phyloP scores from a whole-genome alignment of 352 stramenopile genomes.

The Pythium brassicae region DNA sequence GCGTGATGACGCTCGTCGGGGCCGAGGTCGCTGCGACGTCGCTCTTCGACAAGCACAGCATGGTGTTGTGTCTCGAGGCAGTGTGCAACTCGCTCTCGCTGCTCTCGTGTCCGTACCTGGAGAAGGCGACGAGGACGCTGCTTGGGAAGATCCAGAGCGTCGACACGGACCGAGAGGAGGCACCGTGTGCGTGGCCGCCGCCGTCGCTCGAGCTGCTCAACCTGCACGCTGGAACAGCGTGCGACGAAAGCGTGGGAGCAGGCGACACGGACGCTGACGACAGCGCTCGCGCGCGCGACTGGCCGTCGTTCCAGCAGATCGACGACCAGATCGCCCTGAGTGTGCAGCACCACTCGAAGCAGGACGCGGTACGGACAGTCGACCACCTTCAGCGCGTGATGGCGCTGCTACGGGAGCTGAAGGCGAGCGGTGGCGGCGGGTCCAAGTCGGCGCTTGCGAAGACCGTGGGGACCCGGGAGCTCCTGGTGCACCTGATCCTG shows the following conservation, averaged over 20 bases:
- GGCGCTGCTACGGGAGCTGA: constrained; percentile 7
- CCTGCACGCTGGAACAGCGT: constrained; percentile 3
- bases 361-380: constrained; percentile 15
- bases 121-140: constrained; percentile 30
- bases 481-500: constrained; percentile 40
- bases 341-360: constrained; percentile 4
- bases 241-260: not conserved
- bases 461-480: constrained; percentile 44
- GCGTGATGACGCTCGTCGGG: not conserved
- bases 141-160: constrained; percentile 23
- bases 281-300: not conserved
- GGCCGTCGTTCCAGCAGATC: constrained; percentile 23
- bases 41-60: constrained; percentile 31
- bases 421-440: constrained; percentile 2
- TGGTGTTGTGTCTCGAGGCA: constrained; percentile 40
- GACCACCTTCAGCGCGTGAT: constrained; percentile 21
- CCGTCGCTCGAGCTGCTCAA: constrained; percentile 22
- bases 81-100: constrained; percentile 51
- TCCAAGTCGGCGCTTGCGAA: constrained; percentile 19
- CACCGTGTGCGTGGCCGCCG: constrained; percentile 13
- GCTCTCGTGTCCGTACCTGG: constrained; percentile 40
- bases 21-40: not conserved
- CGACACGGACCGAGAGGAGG: not conserved
- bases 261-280: not conserved
- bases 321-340: constrained; percentile 27